Conservation (phyloP, 2,329 filamentous ascomycete species). For the Colletotrichum noveboracense region DNA sequence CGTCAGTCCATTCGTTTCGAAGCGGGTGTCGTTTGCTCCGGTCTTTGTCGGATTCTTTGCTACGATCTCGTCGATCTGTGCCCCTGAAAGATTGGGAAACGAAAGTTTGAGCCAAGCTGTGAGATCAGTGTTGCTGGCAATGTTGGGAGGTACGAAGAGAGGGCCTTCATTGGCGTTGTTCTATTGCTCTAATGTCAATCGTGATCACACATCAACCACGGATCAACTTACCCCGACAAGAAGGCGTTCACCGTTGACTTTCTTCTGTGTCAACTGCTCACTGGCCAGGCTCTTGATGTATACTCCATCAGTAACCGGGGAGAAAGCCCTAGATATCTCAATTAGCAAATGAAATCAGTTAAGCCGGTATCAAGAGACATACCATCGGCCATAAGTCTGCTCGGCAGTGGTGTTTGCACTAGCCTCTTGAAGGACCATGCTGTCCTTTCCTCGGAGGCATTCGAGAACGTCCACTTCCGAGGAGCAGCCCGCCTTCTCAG, state of each 20-base stretch:
- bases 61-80: slow-evolving; percentile 41
- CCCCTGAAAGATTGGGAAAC: slow-evolving; percentile 24
- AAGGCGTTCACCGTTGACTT: slow-evolving; percentile 30
- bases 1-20: slow-evolving; percentile 9
- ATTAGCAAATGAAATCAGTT: background rate
- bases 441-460: slow-evolving; percentile 32
- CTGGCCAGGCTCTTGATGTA: slow-evolving; percentile 34
- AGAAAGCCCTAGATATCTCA: slow-evolving; percentile 24
- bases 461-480: slow-evolving; percentile 26
- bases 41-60: slow-evolving; percentile 31
- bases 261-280: slow-evolving; percentile 29
- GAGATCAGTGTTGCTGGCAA: slow-evolving; percentile 45
- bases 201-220: background rate
- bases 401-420: slow-evolving; percentile 24
- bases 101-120: slow-evolving; percentile 37
- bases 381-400: slow-evolving; percentile 26
- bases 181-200: background rate
- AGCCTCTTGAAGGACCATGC: slow-evolving; percentile 27
- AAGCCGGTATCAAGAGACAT: background rate
- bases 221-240: slow-evolving; percentile 10
- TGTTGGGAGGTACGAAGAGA: slow-evolving; percentile 47
- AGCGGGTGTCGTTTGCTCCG: slow-evolving; percentile 20
- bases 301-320: slow-evolving; percentile 38
- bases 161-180: slow-evolving; percentile 57
- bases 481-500: slow-evolving; percentile 42